Evolutionary conservation across 306 rosid species (phyloP).

Genomic region (Psophocarpus tetragonolobus): DNA sequence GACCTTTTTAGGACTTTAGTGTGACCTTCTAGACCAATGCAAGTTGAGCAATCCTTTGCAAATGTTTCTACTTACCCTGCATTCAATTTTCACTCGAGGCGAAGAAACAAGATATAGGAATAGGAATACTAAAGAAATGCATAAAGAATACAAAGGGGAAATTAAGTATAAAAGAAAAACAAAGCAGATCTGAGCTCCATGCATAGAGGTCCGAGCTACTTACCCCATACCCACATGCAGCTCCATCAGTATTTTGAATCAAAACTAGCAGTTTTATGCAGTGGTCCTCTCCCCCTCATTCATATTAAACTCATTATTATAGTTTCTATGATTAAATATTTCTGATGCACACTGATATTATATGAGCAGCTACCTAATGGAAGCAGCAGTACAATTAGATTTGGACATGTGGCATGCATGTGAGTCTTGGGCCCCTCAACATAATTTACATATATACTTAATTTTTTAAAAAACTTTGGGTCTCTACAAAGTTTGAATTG

Average conservation of each 20-base stretch:
- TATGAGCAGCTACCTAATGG: conserved; percentile 32
- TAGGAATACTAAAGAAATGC: conserved; percentile 35
- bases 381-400: conserved; percentile 31
- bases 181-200: conserved; percentile 48
- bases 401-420: conserved; percentile 54
- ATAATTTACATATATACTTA: not conserved
- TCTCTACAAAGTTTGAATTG: conserved; percentile 42
- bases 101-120: conserved; percentile 37
- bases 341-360: conserved; percentile 21
- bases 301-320: conserved; percentile 33
- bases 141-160: conserved; percentile 16
- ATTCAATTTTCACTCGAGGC: conserved; percentile 16
- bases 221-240: conserved; percentile 64
- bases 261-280: conserved; percentile 41
- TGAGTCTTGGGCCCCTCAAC: conserved; percentile 51
- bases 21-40: conserved; percentile 34
- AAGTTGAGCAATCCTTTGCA: conserved; percentile 34
- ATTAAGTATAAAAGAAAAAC: conserved; percentile 32
- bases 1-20: conserved; percentile 37
- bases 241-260: conserved; percentile 42
- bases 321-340: conserved; percentile 39
- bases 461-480: not conserved
- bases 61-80: conserved; percentile 19
- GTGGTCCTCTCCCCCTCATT: conserved; percentile 44
- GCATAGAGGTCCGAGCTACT: conserved; percentile 70